A percentile compares a stretch with the other conserved stretches of the same genome.
Evolutionary conservation across 306 rosid species (phyloP).

Genomic region (Quercus ilex): DNA sequence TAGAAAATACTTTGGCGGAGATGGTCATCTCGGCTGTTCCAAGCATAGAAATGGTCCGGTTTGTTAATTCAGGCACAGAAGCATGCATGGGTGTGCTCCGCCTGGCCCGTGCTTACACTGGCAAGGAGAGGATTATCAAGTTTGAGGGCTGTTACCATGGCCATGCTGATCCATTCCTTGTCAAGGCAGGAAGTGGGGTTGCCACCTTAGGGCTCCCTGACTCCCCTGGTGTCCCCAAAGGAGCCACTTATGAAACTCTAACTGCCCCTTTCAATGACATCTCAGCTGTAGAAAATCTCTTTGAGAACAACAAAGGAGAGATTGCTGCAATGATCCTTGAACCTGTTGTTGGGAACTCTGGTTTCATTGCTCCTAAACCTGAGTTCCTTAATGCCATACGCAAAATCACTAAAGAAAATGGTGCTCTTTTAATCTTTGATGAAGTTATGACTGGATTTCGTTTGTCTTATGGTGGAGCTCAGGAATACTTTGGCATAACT

Average conservation of each 20-base stretch:
- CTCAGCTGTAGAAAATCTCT: conserved; percentile 68
- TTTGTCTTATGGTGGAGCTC: conserved; percentile 13
- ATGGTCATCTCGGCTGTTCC: too few relatives aligned
- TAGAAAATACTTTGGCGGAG: conserved; percentile 61
- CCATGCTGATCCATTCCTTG: conserved; percentile 96
- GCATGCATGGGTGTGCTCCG: conserved; percentile 99
- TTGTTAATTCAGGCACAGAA: conserved; percentile 95
- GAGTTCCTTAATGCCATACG: conserved; percentile 67
- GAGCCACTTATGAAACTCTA: conserved; percentile 85
- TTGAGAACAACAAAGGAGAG: conserved; percentile 64
- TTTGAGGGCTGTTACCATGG: conserved; percentile 99
- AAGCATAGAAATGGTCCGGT: conserved; percentile 89
- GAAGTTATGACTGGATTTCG: conserved; percentile 65
- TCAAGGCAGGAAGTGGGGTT: conserved; percentile 97
- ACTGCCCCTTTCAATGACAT: conserved; percentile 74
- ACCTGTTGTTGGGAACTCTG: conserved; percentile 96
- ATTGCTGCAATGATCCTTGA: conserved; percentile 80
- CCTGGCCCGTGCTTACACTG: conserved; percentile 80
- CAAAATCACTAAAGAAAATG: conserved; percentile 65
- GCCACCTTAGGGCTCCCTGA: conserved; percentile 98
- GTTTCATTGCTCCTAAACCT: conserved; percentile 69
- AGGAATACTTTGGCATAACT: conserved; percentile 82
- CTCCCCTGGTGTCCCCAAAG: conserved; percentile 94
- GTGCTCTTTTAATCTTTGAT: conserved; percentile 76
- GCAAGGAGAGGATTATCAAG: conserved; percentile 71